Percentiles rank a stretch among this genome's conserved stretches.
These are phyloP conservation scores for Quercus engelmannii DNA, from an alignment of 306 rosid species.

Conservation along the genomic window DNA sequence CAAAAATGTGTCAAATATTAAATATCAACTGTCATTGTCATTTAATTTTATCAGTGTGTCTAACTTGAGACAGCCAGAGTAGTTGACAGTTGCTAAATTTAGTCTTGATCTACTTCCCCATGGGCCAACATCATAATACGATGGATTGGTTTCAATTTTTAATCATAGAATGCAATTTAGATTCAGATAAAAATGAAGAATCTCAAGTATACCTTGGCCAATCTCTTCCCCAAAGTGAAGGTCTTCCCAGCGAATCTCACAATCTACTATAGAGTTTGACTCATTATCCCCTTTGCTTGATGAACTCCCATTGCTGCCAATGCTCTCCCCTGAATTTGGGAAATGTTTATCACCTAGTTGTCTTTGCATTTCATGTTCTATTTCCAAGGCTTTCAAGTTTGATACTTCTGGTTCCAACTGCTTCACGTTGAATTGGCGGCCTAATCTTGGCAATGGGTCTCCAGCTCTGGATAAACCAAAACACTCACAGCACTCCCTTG, in stretches of 20 bases:
- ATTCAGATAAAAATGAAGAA: not conserved
- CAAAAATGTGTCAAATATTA: not conserved
- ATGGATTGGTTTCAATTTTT: not conserved
- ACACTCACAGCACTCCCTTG: conserved; percentile 33
- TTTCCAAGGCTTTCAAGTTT: conserved; percentile 19
- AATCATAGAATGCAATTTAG: too few species aligned
- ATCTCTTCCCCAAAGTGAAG: conserved; percentile 58
- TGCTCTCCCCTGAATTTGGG: conserved; percentile 30
- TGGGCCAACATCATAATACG: not conserved
- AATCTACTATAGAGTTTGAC: conserved; percentile 35
- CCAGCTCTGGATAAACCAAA: conserved; percentile 22
- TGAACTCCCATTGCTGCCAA: conserved; percentile 31
- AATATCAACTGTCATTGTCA: too few species aligned
- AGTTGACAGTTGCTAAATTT: not conserved
- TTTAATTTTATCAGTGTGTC: too few species aligned
- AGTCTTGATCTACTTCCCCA: not conserved
- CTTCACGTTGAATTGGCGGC: conserved; percentile 12
- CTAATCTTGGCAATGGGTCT: conserved; percentile 21
- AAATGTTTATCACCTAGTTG: conserved; percentile 30
- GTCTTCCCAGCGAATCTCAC: conserved; percentile 66
- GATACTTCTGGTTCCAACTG: conserved; percentile 34
- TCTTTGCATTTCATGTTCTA: conserved; percentile 41
- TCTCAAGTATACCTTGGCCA: conserved; percentile 58
- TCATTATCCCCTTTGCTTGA: conserved; percentile 51
- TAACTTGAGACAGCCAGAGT: too few species aligned